Percentiles rank a stretch among this genome's conserved stretches.
These are phyloP conservation scores for Colletotrichum salicis DNA, from an alignment of 2,329 filamentous ascomycete species.

Conservation along the genomic window DNA sequence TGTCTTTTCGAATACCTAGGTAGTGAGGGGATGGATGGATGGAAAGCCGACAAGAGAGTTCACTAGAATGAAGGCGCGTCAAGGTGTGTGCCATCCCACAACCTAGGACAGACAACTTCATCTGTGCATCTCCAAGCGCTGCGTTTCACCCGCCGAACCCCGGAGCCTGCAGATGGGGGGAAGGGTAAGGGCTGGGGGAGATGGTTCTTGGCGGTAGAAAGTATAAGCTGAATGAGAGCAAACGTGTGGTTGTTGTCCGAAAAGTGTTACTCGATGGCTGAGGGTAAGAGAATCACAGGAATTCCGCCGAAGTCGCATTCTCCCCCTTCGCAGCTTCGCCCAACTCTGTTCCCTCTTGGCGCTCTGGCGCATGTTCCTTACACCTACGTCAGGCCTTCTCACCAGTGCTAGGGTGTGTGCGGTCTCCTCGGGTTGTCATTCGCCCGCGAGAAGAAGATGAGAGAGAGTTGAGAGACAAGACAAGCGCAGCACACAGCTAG, in stretches of 20 bases:
- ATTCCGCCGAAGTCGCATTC: constrained; percentile 5
- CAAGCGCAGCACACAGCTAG: background rate
- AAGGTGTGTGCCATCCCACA: constrained; percentile 12
- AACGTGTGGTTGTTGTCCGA: background rate
- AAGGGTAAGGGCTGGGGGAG: background rate
- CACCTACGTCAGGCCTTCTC: constrained; percentile 30
- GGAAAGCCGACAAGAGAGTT: constrained; percentile 9
- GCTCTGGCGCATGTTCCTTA: constrained; percentile 11
- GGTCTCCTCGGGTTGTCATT: constrained; percentile 14
- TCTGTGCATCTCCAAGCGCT: constrained; percentile 34
- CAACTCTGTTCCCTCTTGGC: background rate
- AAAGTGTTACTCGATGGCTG: constrained; percentile 33
- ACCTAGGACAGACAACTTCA: constrained; percentile 1
- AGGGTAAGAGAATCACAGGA: constrained; percentile 31
- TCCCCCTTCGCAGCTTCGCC: background rate
- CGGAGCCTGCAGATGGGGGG: constrained; percentile 26
- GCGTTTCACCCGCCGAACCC: constrained; percentile 30
- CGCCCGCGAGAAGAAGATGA: constrained; percentile 3
- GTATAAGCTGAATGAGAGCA: background rate
- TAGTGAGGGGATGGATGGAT: background rate
- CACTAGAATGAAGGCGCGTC: background rate
- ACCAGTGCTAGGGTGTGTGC: constrained; percentile 3
- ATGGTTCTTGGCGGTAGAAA: constrained; percentile 1
- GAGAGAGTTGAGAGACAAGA: background rate
- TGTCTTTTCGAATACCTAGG: background rate